Evolutionary conservation across 768 basidiomycete species (phyloP).

Genomic region (Guyanaporus albipodus): DNA sequence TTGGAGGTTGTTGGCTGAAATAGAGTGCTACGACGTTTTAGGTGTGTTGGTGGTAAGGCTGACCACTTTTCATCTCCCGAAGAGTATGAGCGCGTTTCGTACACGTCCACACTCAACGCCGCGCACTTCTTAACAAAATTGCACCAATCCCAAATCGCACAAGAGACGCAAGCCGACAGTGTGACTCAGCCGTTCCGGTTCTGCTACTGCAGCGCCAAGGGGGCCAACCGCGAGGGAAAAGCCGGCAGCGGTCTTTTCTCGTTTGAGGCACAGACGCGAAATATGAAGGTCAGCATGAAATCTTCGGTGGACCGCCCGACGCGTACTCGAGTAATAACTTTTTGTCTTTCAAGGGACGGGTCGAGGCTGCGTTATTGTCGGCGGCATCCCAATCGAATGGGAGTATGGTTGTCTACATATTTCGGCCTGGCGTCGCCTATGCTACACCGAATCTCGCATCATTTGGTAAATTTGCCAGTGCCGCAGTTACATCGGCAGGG

Average conservation of each 20-base stretch:
- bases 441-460: too few species aligned
- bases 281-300: constrained; percentile 32
- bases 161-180: background rate
- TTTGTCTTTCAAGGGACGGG: constrained; percentile 17
- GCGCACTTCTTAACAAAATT: constrained; percentile 21
- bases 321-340: too few species aligned
- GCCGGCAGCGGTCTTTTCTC: constrained; percentile 12
- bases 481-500: constrained; percentile 16
- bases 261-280: constrained; percentile 17
- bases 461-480: too few species aligned
- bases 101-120: constrained; percentile 24
- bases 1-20: constrained; percentile 2
- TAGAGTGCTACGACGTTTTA: background rate
- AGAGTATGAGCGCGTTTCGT: constrained; percentile 26
- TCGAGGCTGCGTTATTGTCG: constrained; percentile 17
- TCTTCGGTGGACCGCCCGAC: too few species aligned
- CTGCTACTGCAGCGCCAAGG: constrained; percentile 27
- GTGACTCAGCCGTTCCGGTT: constrained; percentile 18
- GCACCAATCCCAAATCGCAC: constrained; percentile 3
- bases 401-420: constrained; percentile 15
- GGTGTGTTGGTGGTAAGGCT: constrained; percentile 26
- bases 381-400: constrained; percentile 12
- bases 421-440: constrained; percentile 18
- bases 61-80: constrained; percentile 19
- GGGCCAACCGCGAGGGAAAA: constrained; percentile 16